phyloP scores from a whole-genome alignment of 345 rosid species.

The Balakata baccata region DNA sequence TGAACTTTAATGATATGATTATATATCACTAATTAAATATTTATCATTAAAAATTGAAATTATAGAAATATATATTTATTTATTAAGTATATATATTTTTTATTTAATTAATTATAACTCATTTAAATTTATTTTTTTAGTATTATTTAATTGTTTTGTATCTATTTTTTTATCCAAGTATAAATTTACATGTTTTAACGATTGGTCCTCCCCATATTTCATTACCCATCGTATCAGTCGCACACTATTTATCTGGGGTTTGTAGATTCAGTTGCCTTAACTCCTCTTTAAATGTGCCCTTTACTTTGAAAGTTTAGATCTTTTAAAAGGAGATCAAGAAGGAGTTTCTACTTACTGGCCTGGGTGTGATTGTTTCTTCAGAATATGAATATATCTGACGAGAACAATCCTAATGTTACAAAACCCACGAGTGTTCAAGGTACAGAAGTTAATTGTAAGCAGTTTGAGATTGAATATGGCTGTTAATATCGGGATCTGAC shows the following conservation, averaged over 20 bases:
- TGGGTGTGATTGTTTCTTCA: slow-evolving; percentile 9
- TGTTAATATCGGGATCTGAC: slow-evolving; percentile 1
- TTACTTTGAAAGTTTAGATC: slow-evolving; percentile 1
- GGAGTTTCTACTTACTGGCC: neutral
- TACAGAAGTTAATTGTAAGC: neutral
- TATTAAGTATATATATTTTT: no score
- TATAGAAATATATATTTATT: no score
- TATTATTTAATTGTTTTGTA: no score
- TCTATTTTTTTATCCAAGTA: no score
- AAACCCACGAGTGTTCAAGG: slow-evolving; percentile 46
- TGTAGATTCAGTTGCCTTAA: slow-evolving; percentile 19
- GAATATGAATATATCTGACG: slow-evolving; percentile 41
- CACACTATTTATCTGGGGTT: neutral
- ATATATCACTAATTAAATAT: no score
- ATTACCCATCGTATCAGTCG: neutral
- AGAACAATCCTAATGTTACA: slow-evolving; percentile 40
- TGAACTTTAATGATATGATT: no score
- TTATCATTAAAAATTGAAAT: no score
- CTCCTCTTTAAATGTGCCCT: slow-evolving; percentile 28
- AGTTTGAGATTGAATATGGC: neutral
- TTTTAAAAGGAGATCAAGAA: neutral
- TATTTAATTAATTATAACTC: no score
- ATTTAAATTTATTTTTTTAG: no score
- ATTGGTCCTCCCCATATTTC: neutral
- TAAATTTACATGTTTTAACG: no score